Base-by-base conservation (phyloP, 495 filamentous ascomycete genomes). In the Poronia punctata region DNA sequence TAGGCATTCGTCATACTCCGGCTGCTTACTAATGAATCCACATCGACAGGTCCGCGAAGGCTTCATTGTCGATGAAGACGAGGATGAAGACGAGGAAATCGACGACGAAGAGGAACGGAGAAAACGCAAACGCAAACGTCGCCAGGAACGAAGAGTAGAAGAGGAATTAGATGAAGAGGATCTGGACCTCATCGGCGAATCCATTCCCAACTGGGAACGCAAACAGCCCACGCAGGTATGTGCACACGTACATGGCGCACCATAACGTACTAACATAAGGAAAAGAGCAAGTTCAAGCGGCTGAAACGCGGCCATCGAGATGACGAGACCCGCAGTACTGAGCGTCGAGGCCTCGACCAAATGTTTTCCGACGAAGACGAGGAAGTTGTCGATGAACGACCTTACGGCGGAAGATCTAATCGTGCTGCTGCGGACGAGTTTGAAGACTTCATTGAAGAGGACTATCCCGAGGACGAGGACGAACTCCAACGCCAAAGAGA, bases 281-380 rank as follows among this genome's bases (percentile, higher is more conserved):
- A 36, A 18, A 53, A 96, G 83, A 78, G 79, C 32, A 92, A 93
- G 60, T 90, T 92, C 66, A 98, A 98, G 64, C 80, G 93, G 21
- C 74, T 98, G 19, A 98, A 96, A 68, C 85, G 86, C 42, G 89
- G 90, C 38, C 85, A 92, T 51, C 79, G 85, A 42, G 86, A 88
- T 30, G 82, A 83, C 21, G 65, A 72, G 23, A 64, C 71, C 19
- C 60, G 61, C n/a, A 72, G 78, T 36, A 67, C 68, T 39, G 71
- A 78, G 43, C 72, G 78, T 38, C 83, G 82, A 43, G 87, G 79
- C 12, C 75, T 96, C 11, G 78, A 85, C 30, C 80, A 90, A 38
- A 96, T 98, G 35, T 98, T 98, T 60, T 89, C 85, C 3, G 92
- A 97, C 42, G 92, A 98, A 25, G 92, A 98, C 38, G 90, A 94